Evolutionary conservation across 2,329 filamentous ascomycete species (phyloP), one percentile per base, ranked within the genome.

Genomic region (Aureobasidium musti): DNA sequence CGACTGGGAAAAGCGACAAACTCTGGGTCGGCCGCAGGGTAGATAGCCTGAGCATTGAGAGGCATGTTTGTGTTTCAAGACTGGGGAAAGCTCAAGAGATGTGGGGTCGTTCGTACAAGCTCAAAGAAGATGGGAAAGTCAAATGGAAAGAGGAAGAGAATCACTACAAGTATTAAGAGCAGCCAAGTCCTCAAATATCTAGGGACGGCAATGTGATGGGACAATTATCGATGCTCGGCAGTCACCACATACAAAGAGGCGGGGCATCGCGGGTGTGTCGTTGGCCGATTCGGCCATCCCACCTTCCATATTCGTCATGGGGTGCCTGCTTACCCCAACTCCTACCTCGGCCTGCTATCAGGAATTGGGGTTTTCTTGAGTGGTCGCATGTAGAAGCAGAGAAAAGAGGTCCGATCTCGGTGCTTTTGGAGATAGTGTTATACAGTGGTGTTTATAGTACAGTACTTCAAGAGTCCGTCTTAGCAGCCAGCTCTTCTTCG

Each of bases 1-100:
- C 94, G 87, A 72, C 92, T 96, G 11, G 91, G 78, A 75, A 91
- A 94, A 69, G 85, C 84, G 68, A 83, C 80, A 73, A 91, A 88
- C 66, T 81, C 77, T 10, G 82, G 79, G 52, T 83, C 79, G 26
- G 74, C 73, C 63, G 80, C 77, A 35, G 83, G 79, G 70, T 84
- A 84, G 61, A 87, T 77, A 64, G 84, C 78, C 67, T 77, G 77
- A 17, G 79, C 75, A 69, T 80, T 79, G 68, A 83, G 80, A 67
- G 81, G 80, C 82, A 83, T 83, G 26, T 67, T 75, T 60, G 41
- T 37, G n/a, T 2, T 53, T 53, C 50, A 45, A 39, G 28, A 39
- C 35, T 65, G 60, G 49, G 60, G 45, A 49, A 60, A 63, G 59
- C 59, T 50, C 21, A 11, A 37, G 8, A n/a, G 33, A 14, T 47